Conservation (phyloP, 2,329 filamentous ascomycete species). For the Xylariaceae sp. region DNA sequence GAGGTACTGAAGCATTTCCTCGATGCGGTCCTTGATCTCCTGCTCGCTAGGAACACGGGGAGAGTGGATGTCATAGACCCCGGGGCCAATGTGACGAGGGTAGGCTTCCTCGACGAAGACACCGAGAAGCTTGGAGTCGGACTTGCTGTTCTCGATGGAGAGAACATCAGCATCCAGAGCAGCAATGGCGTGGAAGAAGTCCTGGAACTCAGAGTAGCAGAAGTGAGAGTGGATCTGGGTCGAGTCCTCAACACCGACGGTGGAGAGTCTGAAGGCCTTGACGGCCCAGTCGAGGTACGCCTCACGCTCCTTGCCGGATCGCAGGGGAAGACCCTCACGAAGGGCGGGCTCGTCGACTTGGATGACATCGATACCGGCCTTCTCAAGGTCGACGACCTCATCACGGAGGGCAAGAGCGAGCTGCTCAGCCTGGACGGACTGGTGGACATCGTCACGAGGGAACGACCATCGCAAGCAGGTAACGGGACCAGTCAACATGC, state of each 20-base stretch:
- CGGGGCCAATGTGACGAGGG: constrained; percentile 95
- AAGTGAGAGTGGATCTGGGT: constrained; percentile 99
- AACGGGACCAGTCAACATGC: constrained; percentile 98
- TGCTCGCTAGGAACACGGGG: constrained; percentile 94
- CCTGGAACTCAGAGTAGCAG: constrained; percentile 99
- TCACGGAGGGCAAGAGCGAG: constrained; percentile 97
- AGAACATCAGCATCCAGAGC: constrained; percentile 97
- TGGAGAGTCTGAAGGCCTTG: constrained; percentile 94
- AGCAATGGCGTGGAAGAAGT: constrained; percentile 99
- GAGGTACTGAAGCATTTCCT: constrained; percentile 97
- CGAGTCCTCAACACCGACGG: constrained; percentile 86
- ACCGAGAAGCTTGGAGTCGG: constrained; percentile 96
- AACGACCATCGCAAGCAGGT: constrained; percentile 99
- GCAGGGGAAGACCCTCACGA: constrained; percentile 97
- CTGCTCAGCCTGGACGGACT: constrained; percentile 98
- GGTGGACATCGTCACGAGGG: constrained; percentile 98
- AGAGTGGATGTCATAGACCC: constrained; percentile 99
- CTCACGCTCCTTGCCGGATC: constrained; percentile 88
- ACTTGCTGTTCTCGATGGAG: constrained; percentile 99
- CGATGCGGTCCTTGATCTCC: constrained; percentile 96
- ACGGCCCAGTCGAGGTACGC: constrained; percentile 97
- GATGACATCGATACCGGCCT: constrained; percentile 94
- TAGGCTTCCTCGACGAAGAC: constrained; percentile 98
- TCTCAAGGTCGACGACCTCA: constrained; percentile 96
- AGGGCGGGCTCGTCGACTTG: constrained; percentile 99